A percentile compares a stretch with the other conserved stretches of the same genome.
Conservation (phyloP, 1,284 basidiomycete genomes). For the Macrocystidia cucumis region DNA sequence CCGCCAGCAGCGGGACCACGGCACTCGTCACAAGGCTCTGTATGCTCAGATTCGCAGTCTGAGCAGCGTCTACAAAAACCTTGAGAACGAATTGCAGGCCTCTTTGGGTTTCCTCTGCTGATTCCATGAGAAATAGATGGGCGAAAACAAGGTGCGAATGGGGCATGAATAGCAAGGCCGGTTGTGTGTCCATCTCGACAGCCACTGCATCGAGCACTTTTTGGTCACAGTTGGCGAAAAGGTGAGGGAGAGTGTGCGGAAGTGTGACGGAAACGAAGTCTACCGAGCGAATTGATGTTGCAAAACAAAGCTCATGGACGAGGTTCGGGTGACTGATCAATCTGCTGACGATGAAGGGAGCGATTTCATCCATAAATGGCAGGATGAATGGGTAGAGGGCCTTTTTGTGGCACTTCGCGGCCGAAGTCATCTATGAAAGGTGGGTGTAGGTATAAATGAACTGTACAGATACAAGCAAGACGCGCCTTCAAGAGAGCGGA, state of each 20-base stretch:
- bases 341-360: constrained; percentile 57
- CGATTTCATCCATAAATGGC: constrained; percentile 65
- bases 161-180: constrained; percentile 55
- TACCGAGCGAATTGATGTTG: constrained; percentile 44
- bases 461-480: constrained; percentile 3
- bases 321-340: constrained; percentile 52
- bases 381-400: constrained; percentile 63
- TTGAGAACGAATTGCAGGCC: constrained; percentile 58
- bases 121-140: constrained; percentile 59
- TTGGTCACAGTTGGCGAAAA: constrained; percentile 61
- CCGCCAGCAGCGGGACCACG: constrained; percentile 60
- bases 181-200: constrained; percentile 32
- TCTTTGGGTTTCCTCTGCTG: constrained; percentile 41
- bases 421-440: constrained; percentile 43
- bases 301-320: constrained; percentile 54
- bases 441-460: constrained; percentile 9
- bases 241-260: constrained; percentile 57
- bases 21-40: constrained; percentile 55
- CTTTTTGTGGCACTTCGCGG: constrained; percentile 55
- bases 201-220: constrained; percentile 37
- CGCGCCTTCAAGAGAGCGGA: constrained; percentile 63
- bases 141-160: constrained; percentile 64
- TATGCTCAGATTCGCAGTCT: constrained; percentile 33
- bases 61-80: constrained; percentile 34
- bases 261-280: constrained; percentile 70